Evolutionary conservation across 805 yeast genomes (phyloP).

Genomic region (Starmera quercuum): DNA sequence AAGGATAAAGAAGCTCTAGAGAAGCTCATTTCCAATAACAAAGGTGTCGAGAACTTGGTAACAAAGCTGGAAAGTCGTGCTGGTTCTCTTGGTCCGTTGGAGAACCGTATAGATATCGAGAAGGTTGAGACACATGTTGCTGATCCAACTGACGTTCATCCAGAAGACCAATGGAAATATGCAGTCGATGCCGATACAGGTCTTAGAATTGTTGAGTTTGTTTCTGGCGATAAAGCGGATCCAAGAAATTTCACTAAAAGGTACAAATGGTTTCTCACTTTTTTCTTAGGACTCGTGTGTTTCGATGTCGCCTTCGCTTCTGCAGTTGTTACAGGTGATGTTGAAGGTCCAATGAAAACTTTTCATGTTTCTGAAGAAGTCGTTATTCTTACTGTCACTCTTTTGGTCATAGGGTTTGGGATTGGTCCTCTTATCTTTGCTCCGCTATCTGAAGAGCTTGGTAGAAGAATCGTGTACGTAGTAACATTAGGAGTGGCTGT

Average conservation of each 20-base stretch:
- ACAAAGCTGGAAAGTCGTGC: slow-evolving; percentile 30
- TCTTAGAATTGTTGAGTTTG: slow-evolving; percentile 49
- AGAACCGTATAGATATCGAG: slow-evolving; percentile 43
- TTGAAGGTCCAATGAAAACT: slow-evolving; percentile 40
- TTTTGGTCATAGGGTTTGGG: slow-evolving; percentile 57
- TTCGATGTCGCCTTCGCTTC: slow-evolving; percentile 55
- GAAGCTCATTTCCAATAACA: slow-evolving; percentile 24
- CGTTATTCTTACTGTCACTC: slow-evolving; percentile 47
- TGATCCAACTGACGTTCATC: slow-evolving; percentile 23
- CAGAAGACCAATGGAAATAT: slow-evolving; percentile 48
- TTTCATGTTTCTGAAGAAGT: slow-evolving; percentile 51
- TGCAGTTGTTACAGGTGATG: slow-evolving; percentile 58
- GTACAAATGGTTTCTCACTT: slow-evolving; percentile 44
- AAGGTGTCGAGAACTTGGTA: slow-evolving; percentile 29
- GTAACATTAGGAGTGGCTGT: slow-evolving; percentile 46
- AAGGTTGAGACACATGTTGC: slow-evolving; percentile 11
- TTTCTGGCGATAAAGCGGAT: slow-evolving; percentile 38
- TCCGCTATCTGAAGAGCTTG: slow-evolving; percentile 57
- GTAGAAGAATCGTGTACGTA: slow-evolving; percentile 44
- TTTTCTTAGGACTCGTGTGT: slow-evolving; percentile 42
- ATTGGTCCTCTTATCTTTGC: slow-evolving; percentile 59
- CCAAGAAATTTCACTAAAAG: slow-evolving; percentile 40
- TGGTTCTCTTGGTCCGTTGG: slow-evolving; percentile 48
- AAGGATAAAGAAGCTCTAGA: slow-evolving; percentile 22
- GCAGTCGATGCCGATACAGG: slow-evolving; percentile 48